Conservation (phyloP, 2,329 filamentous ascomycete genomes). For the Polychaeton citri region DNA sequence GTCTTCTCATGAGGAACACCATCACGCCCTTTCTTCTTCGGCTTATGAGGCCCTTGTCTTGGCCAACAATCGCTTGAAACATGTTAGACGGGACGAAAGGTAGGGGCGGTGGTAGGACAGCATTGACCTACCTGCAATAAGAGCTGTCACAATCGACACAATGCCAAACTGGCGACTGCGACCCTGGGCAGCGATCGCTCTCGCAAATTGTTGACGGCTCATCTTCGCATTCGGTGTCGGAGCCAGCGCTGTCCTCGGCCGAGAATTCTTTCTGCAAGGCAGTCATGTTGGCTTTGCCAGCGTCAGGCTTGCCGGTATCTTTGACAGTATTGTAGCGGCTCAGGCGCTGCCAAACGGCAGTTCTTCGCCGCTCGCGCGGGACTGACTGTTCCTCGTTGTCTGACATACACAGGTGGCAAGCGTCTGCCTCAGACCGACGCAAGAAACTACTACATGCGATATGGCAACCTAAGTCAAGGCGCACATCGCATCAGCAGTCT, state of each 20-base stretch:
- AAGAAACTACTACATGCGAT: no score
- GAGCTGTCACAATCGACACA: slow-evolving; percentile 22
- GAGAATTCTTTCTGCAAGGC: background rate
- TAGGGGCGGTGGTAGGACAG: background rate
- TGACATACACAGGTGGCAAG: background rate
- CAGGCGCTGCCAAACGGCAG: background rate
- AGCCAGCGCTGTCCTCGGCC: background rate
- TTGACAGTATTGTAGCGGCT: background rate
- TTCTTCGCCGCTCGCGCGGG: background rate
- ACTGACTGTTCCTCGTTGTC: background rate
- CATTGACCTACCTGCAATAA: slow-evolving; percentile 16
- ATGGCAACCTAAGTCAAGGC: no score
- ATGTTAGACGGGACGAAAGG: background rate
- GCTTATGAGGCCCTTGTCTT: slow-evolving; percentile 19
- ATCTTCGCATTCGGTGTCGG: background rate
- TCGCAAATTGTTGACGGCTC: slow-evolving; percentile 9
- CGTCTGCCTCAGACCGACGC: no score
- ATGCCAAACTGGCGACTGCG: slow-evolving; percentile 16
- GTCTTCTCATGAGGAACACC: slow-evolving; percentile 26
- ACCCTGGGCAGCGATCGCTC: slow-evolving; percentile 17
- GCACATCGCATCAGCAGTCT: no score
- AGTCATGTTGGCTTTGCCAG: background rate
- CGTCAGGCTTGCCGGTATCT: background rate
- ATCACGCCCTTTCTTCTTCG: slow-evolving; percentile 20
- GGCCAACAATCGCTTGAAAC: slow-evolving; percentile 17